Evolutionary conservation across 495 filamentous ascomycete species (phyloP).

Genomic region (Mytilinidion resinicola): DNA sequence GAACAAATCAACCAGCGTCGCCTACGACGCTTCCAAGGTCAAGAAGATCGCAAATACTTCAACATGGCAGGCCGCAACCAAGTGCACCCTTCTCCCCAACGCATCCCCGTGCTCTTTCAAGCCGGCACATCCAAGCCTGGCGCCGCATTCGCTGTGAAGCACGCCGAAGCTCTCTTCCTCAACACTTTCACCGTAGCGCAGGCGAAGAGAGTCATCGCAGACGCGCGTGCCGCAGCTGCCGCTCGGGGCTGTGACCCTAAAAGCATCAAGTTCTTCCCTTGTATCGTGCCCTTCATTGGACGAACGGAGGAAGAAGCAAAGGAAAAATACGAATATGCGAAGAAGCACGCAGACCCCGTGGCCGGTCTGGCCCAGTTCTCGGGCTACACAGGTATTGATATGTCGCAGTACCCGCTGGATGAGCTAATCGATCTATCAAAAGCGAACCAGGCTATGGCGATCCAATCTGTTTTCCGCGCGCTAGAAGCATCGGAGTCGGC

Average conservation of each 20-base stretch:
- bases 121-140: conserved; percentile 1
- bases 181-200: neutral
- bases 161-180: conserved; percentile 6
- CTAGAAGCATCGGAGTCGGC: neutral
- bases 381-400: conserved; percentile 5
- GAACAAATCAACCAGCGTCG: neutral
- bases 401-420: neutral
- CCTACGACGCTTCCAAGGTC: neutral
- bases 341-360: neutral
- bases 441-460: neutral
- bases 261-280: conserved; percentile 4
- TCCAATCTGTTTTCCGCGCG: neutral
- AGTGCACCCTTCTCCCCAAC: conserved; percentile 1
- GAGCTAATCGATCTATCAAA: neutral
- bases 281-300: neutral
- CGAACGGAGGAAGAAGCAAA: neutral
- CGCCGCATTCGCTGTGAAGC: neutral
- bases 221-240: neutral
- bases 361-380: neutral
- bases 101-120: conserved; percentile 1
- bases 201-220: neutral
- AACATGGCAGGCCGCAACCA: neutral
- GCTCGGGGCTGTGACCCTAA: neutral
- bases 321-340: neutral
- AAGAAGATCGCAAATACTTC: conserved; percentile 10